A percentile compares a stretch with the other conserved stretches of the same genome.
phyloP scores from a whole-genome alignment of 179 eudicot species.

The Beta corolliflora region DNA sequence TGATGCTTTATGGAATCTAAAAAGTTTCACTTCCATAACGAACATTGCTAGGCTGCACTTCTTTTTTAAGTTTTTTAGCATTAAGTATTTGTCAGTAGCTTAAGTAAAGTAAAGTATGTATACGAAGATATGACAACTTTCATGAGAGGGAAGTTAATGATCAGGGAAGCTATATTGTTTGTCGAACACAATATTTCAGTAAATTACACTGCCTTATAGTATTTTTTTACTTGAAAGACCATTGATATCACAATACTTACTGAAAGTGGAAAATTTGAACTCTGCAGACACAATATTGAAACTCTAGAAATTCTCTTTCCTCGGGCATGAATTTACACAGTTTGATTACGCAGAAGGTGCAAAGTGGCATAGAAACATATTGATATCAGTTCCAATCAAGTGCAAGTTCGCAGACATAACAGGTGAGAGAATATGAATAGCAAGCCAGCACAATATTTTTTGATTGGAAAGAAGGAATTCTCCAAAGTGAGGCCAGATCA shows the following conservation, averaged over 20 bases:
- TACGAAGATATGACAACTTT: background rate
- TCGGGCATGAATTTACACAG: background rate
- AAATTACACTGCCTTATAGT: background rate
- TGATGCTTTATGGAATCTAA: too few relatives aligned
- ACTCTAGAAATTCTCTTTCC: background rate
- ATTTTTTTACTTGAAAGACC: background rate
- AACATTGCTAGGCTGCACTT: background rate
- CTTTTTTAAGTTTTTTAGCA: background rate
- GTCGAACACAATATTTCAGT: background rate
- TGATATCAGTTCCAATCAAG: background rate
- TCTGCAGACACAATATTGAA: background rate
- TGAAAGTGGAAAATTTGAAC: background rate
- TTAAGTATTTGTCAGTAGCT: background rate
- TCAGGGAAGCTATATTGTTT: background rate
- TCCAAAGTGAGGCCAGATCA: conserved; percentile 4
- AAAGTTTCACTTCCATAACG: background rate
- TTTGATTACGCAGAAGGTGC: background rate
- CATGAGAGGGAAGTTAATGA: background rate
- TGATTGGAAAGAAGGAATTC: background rate
- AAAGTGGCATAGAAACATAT: background rate
- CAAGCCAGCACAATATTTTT: background rate
- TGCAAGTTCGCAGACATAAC: background rate
- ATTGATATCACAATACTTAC: background rate
- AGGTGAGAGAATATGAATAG: background rate
- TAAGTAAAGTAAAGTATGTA: background rate